phyloP scores from a whole-genome alignment of 2,329 filamentous ascomycete genomes.

The Hymenotorrendiella dingleyae region DNA sequence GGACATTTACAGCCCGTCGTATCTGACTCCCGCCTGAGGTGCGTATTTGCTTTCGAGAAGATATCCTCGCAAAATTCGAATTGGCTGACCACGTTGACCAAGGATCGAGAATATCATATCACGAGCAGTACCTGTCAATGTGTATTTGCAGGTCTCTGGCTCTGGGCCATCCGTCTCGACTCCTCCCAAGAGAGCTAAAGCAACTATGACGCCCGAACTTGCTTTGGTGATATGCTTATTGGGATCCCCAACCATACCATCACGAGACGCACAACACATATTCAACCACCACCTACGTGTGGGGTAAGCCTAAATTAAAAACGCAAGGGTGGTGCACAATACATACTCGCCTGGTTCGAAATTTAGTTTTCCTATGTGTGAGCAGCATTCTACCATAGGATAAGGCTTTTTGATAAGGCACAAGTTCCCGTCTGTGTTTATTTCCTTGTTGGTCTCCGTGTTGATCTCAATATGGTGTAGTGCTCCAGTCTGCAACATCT shows the following conservation, averaged over 20 bases:
- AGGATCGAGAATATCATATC: slow-evolving; percentile 47
- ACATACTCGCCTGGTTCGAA: not conserved
- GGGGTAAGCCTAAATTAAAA: too few relatives aligned
- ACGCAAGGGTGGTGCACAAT: too few relatives aligned
- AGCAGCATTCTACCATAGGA: too few relatives aligned
- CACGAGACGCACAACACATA: slow-evolving; percentile 48
- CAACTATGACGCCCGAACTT: slow-evolving; percentile 32
- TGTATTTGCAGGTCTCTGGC: slow-evolving; percentile 37
- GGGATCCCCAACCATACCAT: slow-evolving; percentile 45
- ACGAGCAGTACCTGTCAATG: slow-evolving; percentile 36
- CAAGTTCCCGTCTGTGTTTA: too few relatives aligned
- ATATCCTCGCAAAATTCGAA: slow-evolving; percentile 48
- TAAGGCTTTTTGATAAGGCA: too few relatives aligned
- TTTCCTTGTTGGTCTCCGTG: not conserved
- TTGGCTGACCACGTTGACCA: slow-evolving; percentile 41
- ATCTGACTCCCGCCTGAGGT: slow-evolving; percentile 47
- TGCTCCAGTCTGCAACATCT: slow-evolving; percentile 10
- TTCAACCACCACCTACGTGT: slow-evolving; percentile 52
- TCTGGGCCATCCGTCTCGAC: slow-evolving; percentile 34
- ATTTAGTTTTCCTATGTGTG: too few relatives aligned
- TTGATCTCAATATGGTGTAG: not conserved
- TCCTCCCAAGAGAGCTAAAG: not conserved
- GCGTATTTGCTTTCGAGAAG: slow-evolving; percentile 45
- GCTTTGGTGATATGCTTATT: slow-evolving; percentile 41
- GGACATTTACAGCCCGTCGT: slow-evolving; percentile 49